These are phyloP conservation scores for Eucalyptus microcorys DNA, from an alignment of 345 rosid genomes.

Conservation along the genomic window DNA sequence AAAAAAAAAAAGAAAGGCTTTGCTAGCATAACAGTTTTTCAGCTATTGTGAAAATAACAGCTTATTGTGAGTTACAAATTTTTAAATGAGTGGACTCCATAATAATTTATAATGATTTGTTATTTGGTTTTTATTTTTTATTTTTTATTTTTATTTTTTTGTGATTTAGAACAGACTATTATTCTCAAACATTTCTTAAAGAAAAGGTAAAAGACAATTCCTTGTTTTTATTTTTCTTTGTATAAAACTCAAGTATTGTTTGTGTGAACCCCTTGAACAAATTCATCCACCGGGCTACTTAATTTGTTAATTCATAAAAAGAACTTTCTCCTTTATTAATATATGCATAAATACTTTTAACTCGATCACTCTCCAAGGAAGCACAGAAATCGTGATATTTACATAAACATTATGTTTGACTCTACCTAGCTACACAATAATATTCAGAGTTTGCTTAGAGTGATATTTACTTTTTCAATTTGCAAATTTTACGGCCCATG, in stretches of 20 bases:
- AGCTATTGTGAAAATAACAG: fast-evolving
- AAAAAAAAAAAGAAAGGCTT: no score
- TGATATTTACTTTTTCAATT: not conserved
- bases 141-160: no score
- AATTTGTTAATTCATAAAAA: not conserved
- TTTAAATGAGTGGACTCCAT: fast-evolving
- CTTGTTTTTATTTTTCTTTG: no score
- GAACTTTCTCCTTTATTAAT: not conserved
- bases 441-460: not conserved
- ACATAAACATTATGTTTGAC: not conserved
- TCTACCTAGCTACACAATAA: not conserved
- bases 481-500: not conserved
- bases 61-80: fast-evolving
- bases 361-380: not conserved
- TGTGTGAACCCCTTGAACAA: no score
- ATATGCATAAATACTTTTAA: not conserved
- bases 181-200: no score
- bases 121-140: no score
- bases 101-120: no score
- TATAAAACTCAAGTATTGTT: no score
- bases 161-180: fast-evolving
- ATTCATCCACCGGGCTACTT: not conserved
- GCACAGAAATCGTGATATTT: not conserved
- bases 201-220: no score
- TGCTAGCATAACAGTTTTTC: fast-evolving